Evolutionary conservation across 306 rosid genomes (phyloP).

Genomic region (Acacia confusa): DNA sequence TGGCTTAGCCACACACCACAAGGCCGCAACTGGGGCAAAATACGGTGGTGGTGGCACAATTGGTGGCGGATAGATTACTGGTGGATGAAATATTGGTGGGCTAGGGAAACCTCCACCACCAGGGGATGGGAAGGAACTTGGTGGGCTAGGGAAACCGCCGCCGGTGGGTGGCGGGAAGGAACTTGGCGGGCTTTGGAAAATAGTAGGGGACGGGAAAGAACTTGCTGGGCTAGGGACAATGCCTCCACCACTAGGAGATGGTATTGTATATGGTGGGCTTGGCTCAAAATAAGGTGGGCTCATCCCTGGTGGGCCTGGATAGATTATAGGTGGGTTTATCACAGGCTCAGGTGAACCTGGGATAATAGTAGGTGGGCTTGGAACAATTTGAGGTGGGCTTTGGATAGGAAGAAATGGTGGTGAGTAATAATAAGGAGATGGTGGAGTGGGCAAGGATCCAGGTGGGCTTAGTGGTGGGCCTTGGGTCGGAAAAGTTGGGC

Average conservation of each 20-base stretch:
- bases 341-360: constrained; percentile 48
- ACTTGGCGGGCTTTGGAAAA: constrained; percentile 15
- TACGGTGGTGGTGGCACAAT: constrained; percentile 53
- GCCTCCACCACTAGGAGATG: constrained; percentile 25
- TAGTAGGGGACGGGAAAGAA: not conserved
- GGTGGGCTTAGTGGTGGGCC: constrained; percentile 43
- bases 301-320: constrained; percentile 46
- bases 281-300: constrained; percentile 44
- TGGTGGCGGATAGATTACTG: constrained; percentile 82
- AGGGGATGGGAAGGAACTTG: constrained; percentile 51
- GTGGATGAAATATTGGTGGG: constrained; percentile 73
- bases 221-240: constrained; percentile 4
- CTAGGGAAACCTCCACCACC: constrained; percentile 47
- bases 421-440: constrained; percentile 31
- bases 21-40: constrained; percentile 38
- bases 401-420: not conserved
- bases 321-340: constrained; percentile 39
- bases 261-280: not conserved
- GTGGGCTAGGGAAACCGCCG: constrained; percentile 38
- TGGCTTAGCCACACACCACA: constrained; percentile 98
- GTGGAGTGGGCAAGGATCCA: not conserved
- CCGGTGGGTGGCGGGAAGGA: not conserved
- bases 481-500: constrained; percentile 54
- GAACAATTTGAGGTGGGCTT: constrained; percentile 25
- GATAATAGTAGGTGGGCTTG: constrained; percentile 33